phyloP scores from a whole-genome alignment of 2,329 filamentous ascomycete species.

The Pezicula radicicola region DNA sequence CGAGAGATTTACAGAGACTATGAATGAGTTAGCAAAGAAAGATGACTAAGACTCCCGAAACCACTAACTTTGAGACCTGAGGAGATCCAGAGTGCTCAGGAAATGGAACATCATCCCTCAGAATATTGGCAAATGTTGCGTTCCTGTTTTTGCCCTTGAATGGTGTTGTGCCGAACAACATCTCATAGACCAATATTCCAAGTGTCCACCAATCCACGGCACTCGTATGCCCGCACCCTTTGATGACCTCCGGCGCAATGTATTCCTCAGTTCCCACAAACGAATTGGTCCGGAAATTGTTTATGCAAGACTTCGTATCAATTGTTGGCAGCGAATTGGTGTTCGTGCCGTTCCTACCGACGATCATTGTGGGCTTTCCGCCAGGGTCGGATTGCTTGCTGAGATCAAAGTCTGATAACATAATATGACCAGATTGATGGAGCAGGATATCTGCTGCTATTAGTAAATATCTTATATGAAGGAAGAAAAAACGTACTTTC shows the following conservation, averaged over 20 bases:
- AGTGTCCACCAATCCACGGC: conserved; percentile 99
- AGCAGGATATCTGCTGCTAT: conserved; percentile 77
- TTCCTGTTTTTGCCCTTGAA: conserved; percentile 99
- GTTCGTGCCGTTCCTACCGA: conserved; percentile 78
- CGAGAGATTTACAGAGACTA: conserved; percentile 93
- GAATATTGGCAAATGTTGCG: conserved; percentile 94
- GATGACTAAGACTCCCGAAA: neutral
- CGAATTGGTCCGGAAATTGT: conserved; percentile 96
- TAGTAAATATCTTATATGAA: conserved; percentile 28
- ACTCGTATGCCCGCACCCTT: conserved; percentile 96
- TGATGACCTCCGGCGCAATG: conserved; percentile 97
- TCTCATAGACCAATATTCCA: conserved; percentile 96
- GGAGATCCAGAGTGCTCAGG: conserved; percentile 82
- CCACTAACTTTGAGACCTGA: conserved; percentile 84
- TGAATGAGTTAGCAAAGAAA: conserved; percentile 27
- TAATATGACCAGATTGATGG: conserved; percentile 99
- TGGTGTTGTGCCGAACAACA: conserved; percentile 96
- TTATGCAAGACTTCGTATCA: conserved; percentile 97
- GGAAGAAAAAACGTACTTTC: conserved; percentile 67
- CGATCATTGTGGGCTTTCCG: conserved; percentile 96
- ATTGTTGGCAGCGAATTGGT: conserved; percentile 90
- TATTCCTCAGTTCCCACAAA: conserved; percentile 99
- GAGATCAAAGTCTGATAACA: conserved; percentile 98
- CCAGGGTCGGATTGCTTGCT: conserved; percentile 97
- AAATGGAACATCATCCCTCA: conserved; percentile 93